Percentiles rank a stretch among this genome's conserved stretches.
Conservation (phyloP, 768 basidiomycete species). For the Baorangia bicolor region DNA sequence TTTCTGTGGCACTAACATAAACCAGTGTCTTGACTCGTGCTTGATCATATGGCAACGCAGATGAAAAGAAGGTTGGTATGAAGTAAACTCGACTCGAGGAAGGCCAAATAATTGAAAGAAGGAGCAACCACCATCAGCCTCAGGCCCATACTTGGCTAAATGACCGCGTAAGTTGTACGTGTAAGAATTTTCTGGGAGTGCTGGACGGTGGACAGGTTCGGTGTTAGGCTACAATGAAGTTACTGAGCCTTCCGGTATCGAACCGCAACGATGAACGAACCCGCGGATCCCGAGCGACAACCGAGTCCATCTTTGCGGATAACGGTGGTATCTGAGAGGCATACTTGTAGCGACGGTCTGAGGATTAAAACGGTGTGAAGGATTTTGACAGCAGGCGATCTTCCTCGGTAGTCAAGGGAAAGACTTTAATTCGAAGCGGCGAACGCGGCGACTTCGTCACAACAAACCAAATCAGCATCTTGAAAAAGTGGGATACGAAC, state of each 20-base stretch:
- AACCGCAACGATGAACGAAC: neutral
- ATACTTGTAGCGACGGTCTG: neutral
- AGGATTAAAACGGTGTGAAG: too few species aligned
- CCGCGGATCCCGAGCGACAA: neutral
- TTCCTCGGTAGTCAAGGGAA: neutral
- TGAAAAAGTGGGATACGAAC: neutral
- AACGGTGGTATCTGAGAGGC: neutral
- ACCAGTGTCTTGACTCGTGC: neutral
- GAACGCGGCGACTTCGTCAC: neutral
- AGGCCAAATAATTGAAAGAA: neutral
- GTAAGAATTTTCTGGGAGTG: neutral
- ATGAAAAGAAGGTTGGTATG: neutral
- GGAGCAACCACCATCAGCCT: neutral
- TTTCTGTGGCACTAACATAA: neutral
- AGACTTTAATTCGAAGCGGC: neutral
- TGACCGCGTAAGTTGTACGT: neutral
- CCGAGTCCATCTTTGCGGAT: neutral
- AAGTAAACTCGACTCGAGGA: neutral
- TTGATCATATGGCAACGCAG: neutral
- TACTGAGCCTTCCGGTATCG: neutral
- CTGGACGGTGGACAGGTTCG: neutral
- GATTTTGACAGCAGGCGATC: neutral
- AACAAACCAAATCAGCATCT: neutral
- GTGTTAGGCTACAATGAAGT: neutral
- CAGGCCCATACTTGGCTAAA: neutral